Percentiles rank a stretch among this genome's conserved stretches.
Evolutionary conservation across 495 filamentous ascomycete species (phyloP).

Genomic region (Aspergillus biplanus): DNA sequence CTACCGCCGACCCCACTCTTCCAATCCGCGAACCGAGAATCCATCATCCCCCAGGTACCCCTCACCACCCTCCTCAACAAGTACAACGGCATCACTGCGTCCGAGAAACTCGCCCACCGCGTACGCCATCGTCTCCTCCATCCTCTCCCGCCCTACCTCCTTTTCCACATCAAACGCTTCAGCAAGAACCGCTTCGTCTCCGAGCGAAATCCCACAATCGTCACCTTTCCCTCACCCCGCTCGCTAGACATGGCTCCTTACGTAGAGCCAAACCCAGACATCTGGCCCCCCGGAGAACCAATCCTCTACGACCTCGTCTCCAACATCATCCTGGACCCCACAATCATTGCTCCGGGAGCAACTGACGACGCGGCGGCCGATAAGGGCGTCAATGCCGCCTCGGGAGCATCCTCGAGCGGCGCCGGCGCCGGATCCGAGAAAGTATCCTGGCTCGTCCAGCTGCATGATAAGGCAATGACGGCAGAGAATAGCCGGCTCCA

Average conservation of each 20-base stretch:
- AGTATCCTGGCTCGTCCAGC: slow-evolving; percentile 59
- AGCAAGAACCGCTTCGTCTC: slow-evolving; percentile 91
- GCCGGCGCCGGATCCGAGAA: slow-evolving; percentile 54
- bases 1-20: slow-evolving; percentile 94
- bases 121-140: slow-evolving; percentile 89
- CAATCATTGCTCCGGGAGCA: slow-evolving; percentile 78
- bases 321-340: slow-evolving; percentile 74
- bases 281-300: slow-evolving; percentile 72
- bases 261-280: slow-evolving; percentile 71
- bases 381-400: slow-evolving; percentile 74
- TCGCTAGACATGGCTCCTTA: slow-evolving; percentile 87
- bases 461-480: slow-evolving; percentile 56
- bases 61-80: slow-evolving; percentile 88
- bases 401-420: slow-evolving; percentile 61
- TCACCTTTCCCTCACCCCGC: slow-evolving; percentile 81
- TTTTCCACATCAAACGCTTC: slow-evolving; percentile 98
- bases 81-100: slow-evolving; percentile 87
- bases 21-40: slow-evolving; percentile 85
- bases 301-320: slow-evolving; percentile 96
- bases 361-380: slow-evolving; percentile 75
- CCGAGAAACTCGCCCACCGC: slow-evolving; percentile 84
- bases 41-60: slow-evolving; percentile 95
- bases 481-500: slow-evolving; percentile 41
- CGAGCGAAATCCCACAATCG: slow-evolving; percentile 97
- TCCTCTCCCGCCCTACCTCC: slow-evolving; percentile 86